Base-by-base conservation (phyloP, 1,284 basidiomycete species). In the Ceratobasidium papillatum region DNA sequence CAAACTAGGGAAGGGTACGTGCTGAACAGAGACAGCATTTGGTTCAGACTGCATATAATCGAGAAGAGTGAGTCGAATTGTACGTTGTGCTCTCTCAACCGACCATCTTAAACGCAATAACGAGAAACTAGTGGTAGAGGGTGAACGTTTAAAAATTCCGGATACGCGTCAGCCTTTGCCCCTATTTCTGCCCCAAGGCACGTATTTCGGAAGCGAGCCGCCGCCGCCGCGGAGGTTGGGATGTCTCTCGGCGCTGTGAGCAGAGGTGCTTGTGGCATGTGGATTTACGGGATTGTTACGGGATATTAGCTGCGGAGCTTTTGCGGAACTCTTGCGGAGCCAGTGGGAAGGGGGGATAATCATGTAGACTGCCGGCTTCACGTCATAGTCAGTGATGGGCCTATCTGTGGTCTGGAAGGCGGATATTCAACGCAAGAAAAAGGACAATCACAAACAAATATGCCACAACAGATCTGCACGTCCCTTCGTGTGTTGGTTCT, bases 1-100 rank as follows among this genome's bases (percentile, higher is more conserved):
- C 14, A 41, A 14, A 41, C 7, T 41, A 5, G 38, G 38, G 14
- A 41, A 41, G 14, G 38, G 38, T 41, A 41, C 38, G 14, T 41
- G 38, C 38, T 51, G 17, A 25, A 51, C 19, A 7, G 49, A 12
- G 22, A 51, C 19, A n/a, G 22, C n/a, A n/a, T 51, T n/a, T 8
- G 49, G 49, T 51, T 51, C 19, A 51, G 49, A 51, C 49, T 51
- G 49, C 49, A 51, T 51, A 51, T 25, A n/a, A 51, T 51, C 49
- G 22, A 25, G 14, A 51, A 25, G 49, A 1, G 22, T 51, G 8
- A 25, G 49, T 25, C 19, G 8, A 51, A 12, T 8, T 22, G 49
- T 8, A 25, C 19, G n/a, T 3, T 51, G 22, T 9, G 22, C 22
- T 19, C 3, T 19, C 4, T 51, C 22, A 22, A 51, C 49, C n/a